Evolutionary conservation across 169 alveolate species (phyloP).

Genomic region (Eimeria brunetti): DNA sequence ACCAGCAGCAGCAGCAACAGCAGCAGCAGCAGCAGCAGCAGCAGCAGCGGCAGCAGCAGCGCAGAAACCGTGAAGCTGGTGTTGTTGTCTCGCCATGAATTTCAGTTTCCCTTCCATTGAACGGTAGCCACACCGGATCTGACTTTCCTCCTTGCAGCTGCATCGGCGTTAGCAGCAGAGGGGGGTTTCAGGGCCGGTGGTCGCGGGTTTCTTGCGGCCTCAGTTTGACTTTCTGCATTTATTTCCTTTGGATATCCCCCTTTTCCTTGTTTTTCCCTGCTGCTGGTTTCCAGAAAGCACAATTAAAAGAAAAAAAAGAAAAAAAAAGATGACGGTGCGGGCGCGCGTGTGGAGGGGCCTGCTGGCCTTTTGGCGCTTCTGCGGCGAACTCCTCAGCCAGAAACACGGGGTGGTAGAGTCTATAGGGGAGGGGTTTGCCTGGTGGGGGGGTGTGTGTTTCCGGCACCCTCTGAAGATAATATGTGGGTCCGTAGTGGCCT

Average conservation of each 20-base stretch:
- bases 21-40: background rate
- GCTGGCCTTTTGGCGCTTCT: conserved; percentile 63
- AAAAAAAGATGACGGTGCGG: conserved; percentile 49
- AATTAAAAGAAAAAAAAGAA: no score
- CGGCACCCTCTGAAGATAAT: conserved; percentile 74
- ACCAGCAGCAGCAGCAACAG: background rate
- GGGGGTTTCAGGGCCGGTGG: conserved; percentile 41
- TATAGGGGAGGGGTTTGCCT: conserved; percentile 71
- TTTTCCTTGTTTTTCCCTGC: background rate
- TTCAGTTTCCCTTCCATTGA: background rate
- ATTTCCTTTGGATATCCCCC: no score
- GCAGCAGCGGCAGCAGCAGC: conserved; percentile 10
- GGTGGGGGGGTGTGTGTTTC: conserved; percentile 77
- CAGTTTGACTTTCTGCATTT: conserved; percentile 15
- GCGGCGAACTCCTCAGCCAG: conserved; percentile 77
- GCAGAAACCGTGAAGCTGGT: background rate
- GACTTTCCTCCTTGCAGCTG: background rate
- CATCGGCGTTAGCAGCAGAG: background rate
- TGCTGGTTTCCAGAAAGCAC: background rate
- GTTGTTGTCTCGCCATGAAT: conserved; percentile 51
- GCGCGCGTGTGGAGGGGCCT: conserved; percentile 49
- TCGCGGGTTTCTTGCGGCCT: conserved; percentile 10
- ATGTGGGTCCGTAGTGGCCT: conserved; percentile 59
- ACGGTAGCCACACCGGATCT: conserved; percentile 48
- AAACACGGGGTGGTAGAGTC: conserved; percentile 77